Evolutionary conservation across 2,329 filamentous ascomycete species (phyloP).

Genomic region (Pseudogymnoascus sp.): DNA sequence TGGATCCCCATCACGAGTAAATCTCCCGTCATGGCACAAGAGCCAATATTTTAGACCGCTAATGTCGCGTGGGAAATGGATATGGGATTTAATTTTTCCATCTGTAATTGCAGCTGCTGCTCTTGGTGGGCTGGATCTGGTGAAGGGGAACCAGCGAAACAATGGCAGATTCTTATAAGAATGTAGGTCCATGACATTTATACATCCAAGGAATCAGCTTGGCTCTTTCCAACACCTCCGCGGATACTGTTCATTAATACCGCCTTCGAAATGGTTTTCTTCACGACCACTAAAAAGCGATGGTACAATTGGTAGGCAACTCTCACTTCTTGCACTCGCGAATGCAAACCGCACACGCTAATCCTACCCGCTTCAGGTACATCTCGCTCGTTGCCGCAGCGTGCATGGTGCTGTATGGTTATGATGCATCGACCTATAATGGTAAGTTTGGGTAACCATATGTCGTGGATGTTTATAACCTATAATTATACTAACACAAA

Average conservation of each 20-base stretch:
- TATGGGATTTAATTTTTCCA: background rate
- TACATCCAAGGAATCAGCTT: background rate
- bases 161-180: background rate
- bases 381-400: constrained; percentile 61
- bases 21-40: background rate
- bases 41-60: background rate
- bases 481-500: background rate
- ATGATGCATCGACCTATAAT: constrained; percentile 68
- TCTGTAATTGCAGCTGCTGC: background rate
- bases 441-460: constrained; percentile 31
- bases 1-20: background rate
- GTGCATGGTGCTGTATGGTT: constrained; percentile 68
- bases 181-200: background rate
- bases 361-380: constrained; percentile 40
- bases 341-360: background rate
- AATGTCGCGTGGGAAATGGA: background rate
- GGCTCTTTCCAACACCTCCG: background rate
- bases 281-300: background rate
- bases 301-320: constrained; percentile 2
- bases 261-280: background rate
- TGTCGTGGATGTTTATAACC: background rate
- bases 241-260: background rate
- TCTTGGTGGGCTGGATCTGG: background rate
- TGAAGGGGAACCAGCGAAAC: background rate
- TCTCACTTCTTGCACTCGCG: background rate